A percentile compares a stretch with the other conserved stretches of the same genome.
These are phyloP conservation scores for Mediolabrus comicus DNA, from an alignment of 108 stramenopile species.

Conservation along the genomic window DNA sequence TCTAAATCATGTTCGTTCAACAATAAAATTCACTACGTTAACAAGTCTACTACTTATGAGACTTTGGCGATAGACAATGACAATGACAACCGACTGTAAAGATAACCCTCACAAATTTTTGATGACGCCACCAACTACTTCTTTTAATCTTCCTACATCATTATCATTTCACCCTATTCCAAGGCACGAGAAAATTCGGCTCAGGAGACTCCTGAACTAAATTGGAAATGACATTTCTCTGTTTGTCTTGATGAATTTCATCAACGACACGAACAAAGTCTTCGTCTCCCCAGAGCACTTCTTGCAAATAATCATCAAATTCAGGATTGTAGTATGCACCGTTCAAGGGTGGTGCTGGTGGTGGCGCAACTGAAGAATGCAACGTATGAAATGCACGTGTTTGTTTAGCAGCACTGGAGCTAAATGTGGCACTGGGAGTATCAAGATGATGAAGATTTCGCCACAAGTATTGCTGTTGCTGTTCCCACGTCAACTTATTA, in stretches of 20 bases:
- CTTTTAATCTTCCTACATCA: too few species aligned
- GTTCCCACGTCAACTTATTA: not conserved
- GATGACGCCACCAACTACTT: too few species aligned
- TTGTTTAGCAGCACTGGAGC: not conserved
- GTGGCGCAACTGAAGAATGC: not conserved
- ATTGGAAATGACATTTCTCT: not conserved
- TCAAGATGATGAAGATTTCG: not conserved
- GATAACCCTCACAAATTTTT: too few species aligned
- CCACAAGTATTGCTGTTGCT: not conserved
- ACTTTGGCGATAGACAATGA: too few species aligned
- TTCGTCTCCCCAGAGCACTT: not conserved
- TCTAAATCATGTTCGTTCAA: not conserved
- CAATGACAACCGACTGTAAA: too few species aligned
- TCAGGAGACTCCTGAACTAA: too few species aligned
- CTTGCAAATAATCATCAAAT: not conserved
- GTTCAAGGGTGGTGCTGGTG: not conserved
- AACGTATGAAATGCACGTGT: not conserved
- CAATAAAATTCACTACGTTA: too few species aligned
- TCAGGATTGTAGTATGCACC: not conserved
- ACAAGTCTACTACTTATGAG: too few species aligned
- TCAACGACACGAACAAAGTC: not conserved
- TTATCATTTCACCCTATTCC: too few species aligned
- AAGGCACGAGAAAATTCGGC: too few species aligned
- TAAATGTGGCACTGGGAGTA: not conserved
- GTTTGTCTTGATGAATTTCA: not conserved